Evolutionary conservation across 768 basidiomycete genomes (phyloP), one percentile per base, ranked within the genome.

Genomic region (Nidularia sp.): DNA sequence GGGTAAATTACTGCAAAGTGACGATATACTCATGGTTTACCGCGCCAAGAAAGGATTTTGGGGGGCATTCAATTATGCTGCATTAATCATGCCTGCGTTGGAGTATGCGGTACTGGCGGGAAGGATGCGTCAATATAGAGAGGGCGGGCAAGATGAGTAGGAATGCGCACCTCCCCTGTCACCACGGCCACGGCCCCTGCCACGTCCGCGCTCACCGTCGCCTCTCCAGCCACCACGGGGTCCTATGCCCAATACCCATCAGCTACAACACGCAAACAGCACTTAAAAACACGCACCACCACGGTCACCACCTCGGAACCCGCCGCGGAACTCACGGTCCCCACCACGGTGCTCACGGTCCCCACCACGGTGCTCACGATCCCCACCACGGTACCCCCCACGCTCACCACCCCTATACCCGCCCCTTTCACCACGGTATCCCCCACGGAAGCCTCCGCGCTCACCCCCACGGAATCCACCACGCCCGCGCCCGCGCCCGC

Each of bases 341-440:
- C 60, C 64, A 47, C 59, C 60, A n/a, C 62, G 55, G 31, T 49
- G 29, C 6, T 55, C 55, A 36, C 76, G 74, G 63, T 64, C 68
- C 6, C 73, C 72, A 55, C 73, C 74, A 10, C 74, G 69, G 49
- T 64, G 60, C 47, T 77, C 77, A 48, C 70, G 66, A 31, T 67
- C 65, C 44, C 64, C 63, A 18, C 73, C 70, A 39, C 75, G 72
- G 43, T 49, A 59, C 7, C 66, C 62, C 31, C 70, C 67, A 44
- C 66, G 60, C 2, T 60, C 62, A 34, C 60, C 63, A 53, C 63
- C 65, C 45, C 62, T 52, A 58, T 53, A 62, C 15, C 57, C 59
- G 47, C 60, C 60, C 47, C 66, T 55, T 6, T 57, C 57, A 36
- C 59, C 67, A 32, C 65, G 59, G 48, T 65, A 72, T 34, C 75